Evolutionary conservation across 1,139 yeast genomes (phyloP).

Genomic region (Pichia sp.): DNA sequence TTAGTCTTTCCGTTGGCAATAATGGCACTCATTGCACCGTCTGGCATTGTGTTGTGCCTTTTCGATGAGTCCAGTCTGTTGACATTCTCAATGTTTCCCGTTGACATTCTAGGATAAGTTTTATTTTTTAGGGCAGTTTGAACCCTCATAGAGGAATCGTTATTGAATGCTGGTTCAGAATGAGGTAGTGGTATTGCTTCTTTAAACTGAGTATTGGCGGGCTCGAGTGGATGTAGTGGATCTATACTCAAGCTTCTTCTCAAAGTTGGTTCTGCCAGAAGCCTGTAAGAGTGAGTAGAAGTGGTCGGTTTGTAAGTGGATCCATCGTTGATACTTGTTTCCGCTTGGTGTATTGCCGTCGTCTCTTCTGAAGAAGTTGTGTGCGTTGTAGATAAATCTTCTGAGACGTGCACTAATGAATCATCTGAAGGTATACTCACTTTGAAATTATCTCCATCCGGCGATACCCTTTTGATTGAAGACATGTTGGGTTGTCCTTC

Average conservation of each 20-base stretch:
- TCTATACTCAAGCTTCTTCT: too few relatives aligned
- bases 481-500: neutral
- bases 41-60: too few relatives aligned
- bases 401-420: conserved; percentile 4
- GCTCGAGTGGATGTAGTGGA: too few relatives aligned
- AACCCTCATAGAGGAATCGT: neutral
- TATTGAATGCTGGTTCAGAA: conserved; percentile 1
- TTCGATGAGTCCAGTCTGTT: too few relatives aligned
- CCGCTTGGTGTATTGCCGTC: too few relatives aligned
- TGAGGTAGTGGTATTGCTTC: conserved; percentile 3
- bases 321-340: neutral
- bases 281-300: conserved; percentile 7
- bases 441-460: conserved; percentile 8
- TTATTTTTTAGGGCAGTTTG: conserved; percentile 1
- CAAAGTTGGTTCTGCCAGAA: conserved; percentile 7
- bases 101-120: conserved; percentile 7
- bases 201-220: too few relatives aligned
- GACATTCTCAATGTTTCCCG: too few relatives aligned
- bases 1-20: too few relatives aligned
- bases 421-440: conserved; percentile 3
- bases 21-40: too few relatives aligned
- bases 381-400: conserved; percentile 7
- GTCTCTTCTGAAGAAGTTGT: conserved; percentile 9
- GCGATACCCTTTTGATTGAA: neutral
- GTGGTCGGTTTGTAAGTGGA: neutral